phyloP scores from a whole-genome alignment of 768 basidiomycete species.

The Mycena floridula region DNA sequence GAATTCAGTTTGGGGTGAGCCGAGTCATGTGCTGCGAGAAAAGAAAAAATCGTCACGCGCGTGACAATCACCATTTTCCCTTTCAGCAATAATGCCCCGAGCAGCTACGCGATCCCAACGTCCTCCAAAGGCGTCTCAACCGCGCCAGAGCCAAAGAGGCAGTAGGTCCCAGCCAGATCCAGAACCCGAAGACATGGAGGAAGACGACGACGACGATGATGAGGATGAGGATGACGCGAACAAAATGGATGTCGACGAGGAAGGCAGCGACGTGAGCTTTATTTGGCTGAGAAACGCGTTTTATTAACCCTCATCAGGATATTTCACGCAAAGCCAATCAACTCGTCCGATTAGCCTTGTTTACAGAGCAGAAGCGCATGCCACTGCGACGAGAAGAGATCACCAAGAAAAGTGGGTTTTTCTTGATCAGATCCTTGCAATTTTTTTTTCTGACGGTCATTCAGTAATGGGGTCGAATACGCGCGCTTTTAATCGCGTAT shows the following conservation, averaged over 20 bases:
- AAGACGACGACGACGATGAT: conserved; percentile 18
- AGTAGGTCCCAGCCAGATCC: conserved; percentile 25
- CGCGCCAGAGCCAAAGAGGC: conserved; percentile 20
- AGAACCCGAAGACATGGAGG: conserved; percentile 14
- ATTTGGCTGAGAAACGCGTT: neutral
- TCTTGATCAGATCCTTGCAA: neutral
- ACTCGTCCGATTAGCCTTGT: conserved; percentile 77
- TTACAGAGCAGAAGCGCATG: conserved; percentile 64
- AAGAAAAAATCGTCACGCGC: too few species aligned
- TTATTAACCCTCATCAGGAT: conserved; percentile 35
- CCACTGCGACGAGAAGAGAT: conserved; percentile 79
- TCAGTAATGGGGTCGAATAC: conserved; percentile 26
- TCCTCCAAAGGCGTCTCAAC: conserved; percentile 29
- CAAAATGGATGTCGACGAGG: conserved; percentile 26
- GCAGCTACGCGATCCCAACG: conserved; percentile 34
- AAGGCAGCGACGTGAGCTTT: conserved; percentile 18
- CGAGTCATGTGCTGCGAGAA: too few species aligned
- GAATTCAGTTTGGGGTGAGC: too few species aligned
- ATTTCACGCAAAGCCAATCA: conserved; percentile 59
- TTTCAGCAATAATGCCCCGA: conserved; percentile 23
- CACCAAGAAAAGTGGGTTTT: conserved; percentile 63
- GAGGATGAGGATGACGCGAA: conserved; percentile 31
- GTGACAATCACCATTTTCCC: too few species aligned
- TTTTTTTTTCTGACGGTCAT: conserved; percentile 16
- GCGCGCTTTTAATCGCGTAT: conserved; percentile 60